Base-by-base conservation (phyloP, 1,284 basidiomycete species). In the Agaricales sp. region DNA sequence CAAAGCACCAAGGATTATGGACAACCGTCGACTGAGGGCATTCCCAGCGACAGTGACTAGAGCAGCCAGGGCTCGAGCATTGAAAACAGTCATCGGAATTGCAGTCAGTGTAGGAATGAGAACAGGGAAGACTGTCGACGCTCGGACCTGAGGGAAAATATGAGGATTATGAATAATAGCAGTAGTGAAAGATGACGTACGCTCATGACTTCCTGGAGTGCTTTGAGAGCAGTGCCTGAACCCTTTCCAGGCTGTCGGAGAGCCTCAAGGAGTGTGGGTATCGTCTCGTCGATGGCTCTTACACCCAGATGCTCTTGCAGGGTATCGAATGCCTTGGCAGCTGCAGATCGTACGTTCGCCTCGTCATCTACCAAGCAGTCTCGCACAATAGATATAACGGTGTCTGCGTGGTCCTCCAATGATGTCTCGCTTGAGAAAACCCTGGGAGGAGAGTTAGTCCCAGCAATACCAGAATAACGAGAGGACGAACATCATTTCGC, bases 101-200 rank as follows among this genome's bases (percentile, higher is more conserved):
- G 85, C 80, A 35, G 90, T 93, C 54, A 99, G 75, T 3, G 93
- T 94, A 0, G 95, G 96, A 47, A 99, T 91, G 49, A 99, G 72
- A n/a, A 96, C 89, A 0, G 96, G 96, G 88, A 99, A 98, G 46
- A 99, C 94, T 12, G 89, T 93, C 43, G 85, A 76, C 11, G 93
- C 89, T 47, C 92, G 87, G 58, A 94, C 87, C 86, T 89, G 59
- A 2, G 26, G 20, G 3, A 35, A 47, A 39, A 38, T 23, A 41
- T 41, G 35, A 39, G 50, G 1, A 30, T 13, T 18, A 38, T 41
- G 51, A 20, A 49, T 30, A 20, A 25, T n/a, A n/a, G n/a, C 13
- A 3, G 23, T 16, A n/a, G n/a, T n/a, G n/a, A 38, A 14, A 38
- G 0, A 21, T n/a, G 1, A 73, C 86, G 63, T 62, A 92, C 91